phyloP scores from a whole-genome alignment of 371 early-diverging fungal species.

The Umbelopsis sp. region DNA sequence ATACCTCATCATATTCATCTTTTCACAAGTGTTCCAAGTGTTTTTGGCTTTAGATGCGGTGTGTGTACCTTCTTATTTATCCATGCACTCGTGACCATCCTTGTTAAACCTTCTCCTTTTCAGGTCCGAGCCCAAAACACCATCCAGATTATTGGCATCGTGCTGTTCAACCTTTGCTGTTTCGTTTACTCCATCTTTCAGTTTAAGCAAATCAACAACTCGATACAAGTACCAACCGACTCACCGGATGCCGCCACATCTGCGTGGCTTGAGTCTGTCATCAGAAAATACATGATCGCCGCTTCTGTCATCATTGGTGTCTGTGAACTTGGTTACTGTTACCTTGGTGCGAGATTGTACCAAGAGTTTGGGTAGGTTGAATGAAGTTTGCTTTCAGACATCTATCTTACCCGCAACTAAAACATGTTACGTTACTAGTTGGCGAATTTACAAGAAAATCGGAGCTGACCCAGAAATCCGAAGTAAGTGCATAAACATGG shows the following conservation, averaged over 20 bases:
- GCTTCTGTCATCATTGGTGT: slow-evolving; percentile 48
- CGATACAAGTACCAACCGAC: slow-evolving; percentile 24
- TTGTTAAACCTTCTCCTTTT: neutral
- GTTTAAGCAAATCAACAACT: slow-evolving; percentile 50
- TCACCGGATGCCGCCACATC: slow-evolving; percentile 17
- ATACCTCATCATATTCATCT: slow-evolving; percentile 78
- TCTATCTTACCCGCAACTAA: neutral
- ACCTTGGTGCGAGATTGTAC: slow-evolving; percentile 64
- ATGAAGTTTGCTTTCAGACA: neutral
- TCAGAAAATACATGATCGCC: slow-evolving; percentile 41
- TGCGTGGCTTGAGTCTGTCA: slow-evolving; percentile 22
- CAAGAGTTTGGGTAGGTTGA: slow-evolving; percentile 77
- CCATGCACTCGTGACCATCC: neutral
- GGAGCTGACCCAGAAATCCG: slow-evolving; percentile 89
- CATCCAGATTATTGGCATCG: slow-evolving; percentile 84
- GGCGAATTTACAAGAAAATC: slow-evolving; percentile 91
- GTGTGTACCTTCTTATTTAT: slow-evolving; percentile 43
- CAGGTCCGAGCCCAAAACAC: slow-evolving; percentile 84
- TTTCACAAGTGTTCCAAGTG: slow-evolving; percentile 75
- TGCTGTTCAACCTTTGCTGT: slow-evolving; percentile 79
- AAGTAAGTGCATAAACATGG: slow-evolving; percentile 47
- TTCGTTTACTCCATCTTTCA: slow-evolving; percentile 82
- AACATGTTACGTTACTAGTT: slow-evolving; percentile 32
- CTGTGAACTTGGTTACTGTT: slow-evolving; percentile 44
- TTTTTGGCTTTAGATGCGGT: slow-evolving; percentile 79